Evolutionary conservation across 305 asterid species (phyloP), one percentile per base, ranked within the genome.

Genomic region (Fraxinus ornus): DNA sequence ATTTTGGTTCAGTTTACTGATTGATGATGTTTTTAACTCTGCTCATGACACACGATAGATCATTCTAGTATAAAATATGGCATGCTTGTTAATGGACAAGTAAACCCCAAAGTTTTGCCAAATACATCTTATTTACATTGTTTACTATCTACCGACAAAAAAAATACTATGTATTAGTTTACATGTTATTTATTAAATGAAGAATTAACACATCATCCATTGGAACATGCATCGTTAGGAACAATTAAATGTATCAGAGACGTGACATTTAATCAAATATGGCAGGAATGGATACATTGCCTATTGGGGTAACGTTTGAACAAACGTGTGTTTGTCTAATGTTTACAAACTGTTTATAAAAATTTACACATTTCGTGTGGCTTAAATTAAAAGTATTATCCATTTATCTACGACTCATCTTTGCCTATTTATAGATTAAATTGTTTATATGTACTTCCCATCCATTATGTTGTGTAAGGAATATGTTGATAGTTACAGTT

Each of bases 1-100:
- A 79, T 75, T 78, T 47, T 41, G 81, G 70, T 4, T 57, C 28
- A 9, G n/a, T 78, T 21, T 15, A 15, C 83, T 71, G 22, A 8
- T 35, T 72, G 28, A 52, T 83, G 81, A 78, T 47, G 57, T 47
- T 13, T 47, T 13, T 3, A 13, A 13, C 57, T 47, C 57, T 13
- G 57, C 19, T 47, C 57, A 3, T 47, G n/a, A 44, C n/a, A 44
- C 55, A 12, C n/a, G 55, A 44, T 44, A 44, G 5, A 47, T 13
- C 15, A 47, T 47, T 47, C 57, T 47, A 47, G n/a, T 47, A 44
- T 44, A 44, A 44, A 2, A 44, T 10, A 44, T 44, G 52, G 12
- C 52, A 44, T 44, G 17, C 52, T 44, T 44, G n/a, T 2, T 44
- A 44, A 10, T 44, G 52, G 52, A 44, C 52, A 10, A 44, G 52